Base-by-base conservation (phyloP, 495 filamentous ascomycete genomes). In the Endocarpon pusillum region DNA sequence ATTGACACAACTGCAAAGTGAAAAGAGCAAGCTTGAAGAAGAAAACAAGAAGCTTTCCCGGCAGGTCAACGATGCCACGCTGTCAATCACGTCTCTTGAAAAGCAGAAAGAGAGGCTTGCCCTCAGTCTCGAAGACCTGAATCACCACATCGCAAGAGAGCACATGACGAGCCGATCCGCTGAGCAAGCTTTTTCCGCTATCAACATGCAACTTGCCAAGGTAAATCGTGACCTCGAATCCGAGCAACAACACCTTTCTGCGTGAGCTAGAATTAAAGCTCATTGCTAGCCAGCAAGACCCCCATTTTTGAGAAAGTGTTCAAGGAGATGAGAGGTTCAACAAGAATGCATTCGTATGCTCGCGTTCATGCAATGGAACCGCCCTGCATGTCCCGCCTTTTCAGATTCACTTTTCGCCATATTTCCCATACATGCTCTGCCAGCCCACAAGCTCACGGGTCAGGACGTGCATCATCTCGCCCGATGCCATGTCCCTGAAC, bases 51-150 rank as follows among this genome's bases (percentile, higher is more conserved):
- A 73, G 28, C 62, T 94, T 19, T 66, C 73, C 39, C 81, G 84
- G 36, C 80, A 94, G 50, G 67, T 91, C n/a, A 81, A 78, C 24
- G 85, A 94, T 39, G 67, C 80, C 1, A 86, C 93, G 45, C 56
- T 94, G 19, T 75, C 76, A 8, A 74, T 94, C 34, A 77, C 80
- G 1, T 79, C 81, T 2, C 51, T 94, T 19, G 87, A 94, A 54
- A 96, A 96, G 61, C 83, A 93, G 51, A 85, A 92, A 37, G 89
- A 96, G 55, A 96, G 94, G 56, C 59, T 96, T 21, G 69, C 85
- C 15, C 63, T 97, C 33, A 84, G 66, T 44, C 52, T 94, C 10
- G 89, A 97, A 46, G 89, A 97, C 52, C 62, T 94, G 18, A 94
- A 86, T 43, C 89, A 97, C 50, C 86, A 96, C 53, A 68, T 94